A percentile compares a stretch with the other conserved stretches of the same genome.
phyloP scores from a whole-genome alignment of 352 stramenopile genomes.

The Plasmopara muralis region DNA sequence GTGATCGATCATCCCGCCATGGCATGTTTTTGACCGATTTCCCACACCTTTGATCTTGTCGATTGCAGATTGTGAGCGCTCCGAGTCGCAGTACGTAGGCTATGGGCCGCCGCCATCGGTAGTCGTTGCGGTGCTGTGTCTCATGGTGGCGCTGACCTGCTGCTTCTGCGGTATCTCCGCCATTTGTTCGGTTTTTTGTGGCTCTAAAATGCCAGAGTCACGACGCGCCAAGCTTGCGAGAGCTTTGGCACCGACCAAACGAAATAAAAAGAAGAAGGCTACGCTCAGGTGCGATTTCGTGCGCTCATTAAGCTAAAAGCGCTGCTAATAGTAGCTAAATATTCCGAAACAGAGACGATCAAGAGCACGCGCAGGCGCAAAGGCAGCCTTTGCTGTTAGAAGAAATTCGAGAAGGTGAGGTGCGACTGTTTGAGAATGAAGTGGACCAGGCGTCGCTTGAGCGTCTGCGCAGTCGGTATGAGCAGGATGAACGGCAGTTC shows the following conservation, averaged over 20 bases:
- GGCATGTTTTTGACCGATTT: neutral
- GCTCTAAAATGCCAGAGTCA: conserved; percentile 18
- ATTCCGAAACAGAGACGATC: conserved; percentile 21
- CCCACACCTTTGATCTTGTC: neutral
- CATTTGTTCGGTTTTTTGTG: conserved; percentile 72
- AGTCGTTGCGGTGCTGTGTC: conserved; percentile 75
- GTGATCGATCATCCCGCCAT: conserved; percentile 16
- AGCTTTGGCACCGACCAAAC: conserved; percentile 17
- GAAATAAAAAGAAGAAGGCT: conserved; percentile 33
- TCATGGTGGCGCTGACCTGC: conserved; percentile 77
- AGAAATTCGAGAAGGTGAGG: conserved; percentile 41
- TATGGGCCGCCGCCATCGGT: conserved; percentile 76
- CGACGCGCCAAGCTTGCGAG: conserved; percentile 15
- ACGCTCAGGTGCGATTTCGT: conserved; percentile 13
- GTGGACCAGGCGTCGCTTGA: conserved; percentile 47
- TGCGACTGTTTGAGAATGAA: conserved; percentile 54
- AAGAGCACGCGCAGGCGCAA: conserved; percentile 31
- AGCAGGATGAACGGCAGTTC: conserved; percentile 39
- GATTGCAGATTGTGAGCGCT: conserved; percentile 61
- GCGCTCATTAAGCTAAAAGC: conserved; percentile 2
- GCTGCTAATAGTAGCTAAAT: conserved; percentile 1
- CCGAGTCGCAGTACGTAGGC: conserved; percentile 65
- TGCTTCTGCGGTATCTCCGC: conserved; percentile 70
- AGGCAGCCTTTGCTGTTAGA: conserved; percentile 46
- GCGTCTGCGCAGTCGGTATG: conserved; percentile 37